These are phyloP conservation scores for Potentilla sterilis DNA, from an alignment of 306 rosid species.

Conservation along the genomic window DNA sequence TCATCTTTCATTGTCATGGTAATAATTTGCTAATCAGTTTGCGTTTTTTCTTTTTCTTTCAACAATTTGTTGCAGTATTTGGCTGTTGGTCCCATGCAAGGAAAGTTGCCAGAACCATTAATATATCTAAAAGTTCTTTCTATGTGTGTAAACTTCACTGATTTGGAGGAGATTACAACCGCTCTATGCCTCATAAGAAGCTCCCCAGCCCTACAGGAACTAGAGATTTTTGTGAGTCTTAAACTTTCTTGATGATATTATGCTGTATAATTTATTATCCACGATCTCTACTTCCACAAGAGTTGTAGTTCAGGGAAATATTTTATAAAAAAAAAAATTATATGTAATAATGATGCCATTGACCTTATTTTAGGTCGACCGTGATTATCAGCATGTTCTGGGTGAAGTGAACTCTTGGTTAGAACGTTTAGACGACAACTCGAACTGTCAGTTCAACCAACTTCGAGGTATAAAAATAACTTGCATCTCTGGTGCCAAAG, in stretches of 20 bases:
- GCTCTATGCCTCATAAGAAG: slow-evolving; percentile 53
- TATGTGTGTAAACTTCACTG: slow-evolving; percentile 35
- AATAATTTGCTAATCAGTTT: too few species aligned
- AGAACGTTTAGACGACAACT: slow-evolving; percentile 21
- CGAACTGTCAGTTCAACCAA: slow-evolving; percentile 22
- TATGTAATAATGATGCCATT: too few species aligned
- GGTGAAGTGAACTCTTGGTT: slow-evolving; percentile 15
- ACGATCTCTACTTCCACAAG: too few species aligned
- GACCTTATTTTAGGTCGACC: too few species aligned
- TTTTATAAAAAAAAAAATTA: too few species aligned
- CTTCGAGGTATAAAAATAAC: slow-evolving; percentile 43
- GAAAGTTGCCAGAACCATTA: neutral
- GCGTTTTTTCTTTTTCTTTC: too few species aligned
- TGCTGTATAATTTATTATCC: too few species aligned
- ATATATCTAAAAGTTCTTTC: slow-evolving; percentile 42
- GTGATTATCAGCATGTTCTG: neutral
- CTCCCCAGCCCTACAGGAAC: slow-evolving; percentile 32
- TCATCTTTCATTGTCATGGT: too few species aligned
- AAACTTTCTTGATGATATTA: too few species aligned
- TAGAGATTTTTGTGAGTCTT: neutral
- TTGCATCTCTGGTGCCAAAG: slow-evolving; percentile 35
- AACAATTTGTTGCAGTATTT: too few species aligned
- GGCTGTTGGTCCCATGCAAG: slow-evolving; percentile 39
- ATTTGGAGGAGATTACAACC: slow-evolving; percentile 39
- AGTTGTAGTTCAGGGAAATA: too few species aligned